Conservation (phyloP, 805 yeast genomes). For the Metschnikowia similis region DNA sequence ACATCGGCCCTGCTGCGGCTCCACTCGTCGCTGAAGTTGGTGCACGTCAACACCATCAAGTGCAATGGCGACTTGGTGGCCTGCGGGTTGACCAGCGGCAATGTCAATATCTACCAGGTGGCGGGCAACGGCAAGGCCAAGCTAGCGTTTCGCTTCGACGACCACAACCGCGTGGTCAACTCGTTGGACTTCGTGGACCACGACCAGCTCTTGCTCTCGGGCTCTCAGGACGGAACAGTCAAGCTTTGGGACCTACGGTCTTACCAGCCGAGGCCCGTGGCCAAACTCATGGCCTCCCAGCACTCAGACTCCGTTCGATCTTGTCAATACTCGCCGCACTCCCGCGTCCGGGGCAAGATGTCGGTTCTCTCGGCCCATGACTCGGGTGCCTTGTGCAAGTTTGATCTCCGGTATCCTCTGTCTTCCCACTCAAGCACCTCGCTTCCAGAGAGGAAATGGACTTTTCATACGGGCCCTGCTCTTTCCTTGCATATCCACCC, state of each 20-base stretch:
- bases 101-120: conserved; percentile 29
- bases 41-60: conserved; percentile 38
- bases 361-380: conserved; percentile 77
- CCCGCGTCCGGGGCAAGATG: conserved; percentile 36
- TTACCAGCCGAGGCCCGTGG: conserved; percentile 41
- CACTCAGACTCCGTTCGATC: conserved; percentile 68
- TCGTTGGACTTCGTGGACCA: conserved; percentile 34
- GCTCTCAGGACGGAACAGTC: conserved; percentile 77
- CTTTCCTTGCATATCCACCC: conserved; percentile 87
- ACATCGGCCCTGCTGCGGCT: conserved; percentile 12
- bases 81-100: conserved; percentile 38
- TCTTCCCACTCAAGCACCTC: conserved; percentile 21
- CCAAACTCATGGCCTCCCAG: conserved; percentile 46
- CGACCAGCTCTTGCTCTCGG: conserved; percentile 36
- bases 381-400: conserved; percentile 79
- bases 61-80: conserved; percentile 31
- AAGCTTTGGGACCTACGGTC: conserved; percentile 70
- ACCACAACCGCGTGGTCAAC: conserved; percentile 41
- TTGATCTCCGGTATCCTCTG: conserved; percentile 60
- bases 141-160: conserved; percentile 27
- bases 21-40: conserved; percentile 20
- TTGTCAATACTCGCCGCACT: conserved; percentile 51
- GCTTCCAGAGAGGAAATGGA: conserved; percentile 67
- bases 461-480: conserved; percentile 91
- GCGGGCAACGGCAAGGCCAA: conserved; percentile 30